A percentile compares a stretch with the other conserved stretches of the same genome.
phyloP scores from a whole-genome alignment of 202 grass and related monocot genomes.

The Schoenoplectus tabernaemontani region DNA sequence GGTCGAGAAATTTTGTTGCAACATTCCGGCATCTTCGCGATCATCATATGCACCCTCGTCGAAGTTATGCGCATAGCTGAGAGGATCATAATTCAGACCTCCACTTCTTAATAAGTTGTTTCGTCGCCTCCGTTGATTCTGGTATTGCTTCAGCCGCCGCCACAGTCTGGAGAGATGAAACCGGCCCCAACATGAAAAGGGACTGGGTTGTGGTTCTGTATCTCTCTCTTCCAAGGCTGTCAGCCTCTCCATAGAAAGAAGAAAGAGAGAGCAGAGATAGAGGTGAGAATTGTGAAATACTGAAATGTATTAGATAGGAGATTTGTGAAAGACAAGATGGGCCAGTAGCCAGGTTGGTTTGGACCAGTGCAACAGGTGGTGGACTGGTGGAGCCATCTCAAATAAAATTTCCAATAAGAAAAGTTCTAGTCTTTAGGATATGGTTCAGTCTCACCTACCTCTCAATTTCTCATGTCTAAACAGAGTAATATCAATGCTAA shows the following conservation, averaged over 20 bases:
- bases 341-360: constrained; percentile 9
- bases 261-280: constrained; percentile 7
- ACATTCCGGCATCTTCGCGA: constrained; percentile 8
- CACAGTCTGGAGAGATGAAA: constrained; percentile 49
- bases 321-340: too few species aligned
- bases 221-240: constrained; percentile 38
- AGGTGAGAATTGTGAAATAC: not conserved
- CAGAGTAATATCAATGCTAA: not conserved
- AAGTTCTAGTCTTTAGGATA: not conserved
- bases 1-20: constrained; percentile 40
- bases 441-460: too few species aligned
- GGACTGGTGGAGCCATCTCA: not conserved
- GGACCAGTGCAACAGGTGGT: not conserved
- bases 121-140: constrained; percentile 18
- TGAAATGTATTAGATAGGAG: too few species aligned
- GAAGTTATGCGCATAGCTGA: constrained; percentile 95
- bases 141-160: constrained; percentile 31
- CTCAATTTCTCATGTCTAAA: not conserved
- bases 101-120: constrained; percentile 39
- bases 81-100: constrained; percentile 75
- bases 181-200: constrained; percentile 70
- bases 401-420: not conserved
- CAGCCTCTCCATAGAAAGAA: constrained; percentile 34
- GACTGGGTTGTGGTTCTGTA: constrained; percentile 4
- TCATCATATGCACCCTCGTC: constrained; percentile 37